Conservation (phyloP, 768 basidiomycete species). For the Amanita muscaria region DNA sequence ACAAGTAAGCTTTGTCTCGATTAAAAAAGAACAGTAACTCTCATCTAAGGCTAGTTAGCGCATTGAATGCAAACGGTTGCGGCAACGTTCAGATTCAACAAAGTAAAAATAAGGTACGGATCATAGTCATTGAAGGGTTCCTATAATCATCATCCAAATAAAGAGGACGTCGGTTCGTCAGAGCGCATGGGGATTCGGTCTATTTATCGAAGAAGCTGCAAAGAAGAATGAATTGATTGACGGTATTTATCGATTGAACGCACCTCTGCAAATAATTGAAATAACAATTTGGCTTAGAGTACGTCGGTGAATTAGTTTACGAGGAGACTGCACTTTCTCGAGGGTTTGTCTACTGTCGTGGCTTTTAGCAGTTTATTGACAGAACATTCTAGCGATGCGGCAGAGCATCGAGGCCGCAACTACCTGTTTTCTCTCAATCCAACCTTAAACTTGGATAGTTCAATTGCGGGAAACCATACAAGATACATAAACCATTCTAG, state of each 20-base stretch:
- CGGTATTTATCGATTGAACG: slow-evolving; percentile 23
- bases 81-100: slow-evolving; percentile 43
- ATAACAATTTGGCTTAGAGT: slow-evolving; percentile 34
- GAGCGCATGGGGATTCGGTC: slow-evolving; percentile 44
- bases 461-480: slow-evolving; percentile 50
- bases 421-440: slow-evolving; percentile 54
- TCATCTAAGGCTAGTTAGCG: slow-evolving; percentile 18
- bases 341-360: slow-evolving; percentile 29
- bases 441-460: slow-evolving; percentile 42
- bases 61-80: slow-evolving; percentile 23
- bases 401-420: slow-evolving; percentile 41
- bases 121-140: not conserved
- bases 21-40: slow-evolving; percentile 16
- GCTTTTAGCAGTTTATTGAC: not conserved
- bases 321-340: slow-evolving; percentile 41
- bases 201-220: slow-evolving; percentile 39
- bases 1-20: not conserved
- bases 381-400: slow-evolving; percentile 23
- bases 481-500: slow-evolving; percentile 59
- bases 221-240: slow-evolving; percentile 38
- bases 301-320: slow-evolving; percentile 53
- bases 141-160: slow-evolving; percentile 6
- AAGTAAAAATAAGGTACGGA: slow-evolving; percentile 33
- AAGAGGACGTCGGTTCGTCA: slow-evolving; percentile 35
- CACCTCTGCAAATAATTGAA: not conserved